Conservation (phyloP, 345 rosid species). For the Acer saccharum region DNA sequence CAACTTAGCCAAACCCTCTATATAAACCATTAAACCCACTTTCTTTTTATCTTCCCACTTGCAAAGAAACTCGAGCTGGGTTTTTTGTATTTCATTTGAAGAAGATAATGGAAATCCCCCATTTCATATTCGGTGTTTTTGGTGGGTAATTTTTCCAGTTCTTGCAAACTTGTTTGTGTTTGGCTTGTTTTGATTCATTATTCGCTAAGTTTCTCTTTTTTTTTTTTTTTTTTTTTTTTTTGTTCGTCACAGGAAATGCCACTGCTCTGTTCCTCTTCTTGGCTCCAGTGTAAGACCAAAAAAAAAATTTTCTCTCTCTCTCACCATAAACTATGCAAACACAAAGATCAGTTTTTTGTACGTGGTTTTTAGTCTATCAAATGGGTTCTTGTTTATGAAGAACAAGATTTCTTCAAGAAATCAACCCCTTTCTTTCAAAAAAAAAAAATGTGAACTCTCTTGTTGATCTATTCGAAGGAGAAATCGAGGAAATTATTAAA, state of each 20-base stretch:
- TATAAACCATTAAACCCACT: constrained; percentile 25
- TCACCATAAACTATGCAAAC: no score
- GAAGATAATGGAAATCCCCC: constrained; percentile 53
- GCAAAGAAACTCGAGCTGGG: neutral
- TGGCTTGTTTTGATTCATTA: constrained; percentile 2
- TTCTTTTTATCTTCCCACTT: neutral
- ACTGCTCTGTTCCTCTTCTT: constrained; percentile 93
- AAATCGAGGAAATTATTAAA: neutral
- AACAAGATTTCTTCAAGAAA: constrained; percentile 1
- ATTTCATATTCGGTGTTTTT: constrained; percentile 83
- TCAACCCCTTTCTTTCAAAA: no score
- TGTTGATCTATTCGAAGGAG: constrained; percentile 10
- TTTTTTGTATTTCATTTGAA: neutral
- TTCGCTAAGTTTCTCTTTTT: neutral
- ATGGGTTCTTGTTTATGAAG: constrained; percentile 2
- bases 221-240: neutral
- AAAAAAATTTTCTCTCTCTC: neutral
- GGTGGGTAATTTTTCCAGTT: constrained; percentile 45
- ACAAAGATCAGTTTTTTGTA: neutral
- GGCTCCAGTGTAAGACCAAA: constrained; percentile 68
- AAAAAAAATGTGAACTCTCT: neutral
- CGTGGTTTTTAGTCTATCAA: neutral
- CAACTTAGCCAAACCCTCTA: no score
- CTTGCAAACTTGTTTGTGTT: neutral
- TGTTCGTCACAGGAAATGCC: constrained; percentile 75